Base-by-base conservation (phyloP, 371 early-diverging fungal species). In the Lichtheimia ornata region DNA sequence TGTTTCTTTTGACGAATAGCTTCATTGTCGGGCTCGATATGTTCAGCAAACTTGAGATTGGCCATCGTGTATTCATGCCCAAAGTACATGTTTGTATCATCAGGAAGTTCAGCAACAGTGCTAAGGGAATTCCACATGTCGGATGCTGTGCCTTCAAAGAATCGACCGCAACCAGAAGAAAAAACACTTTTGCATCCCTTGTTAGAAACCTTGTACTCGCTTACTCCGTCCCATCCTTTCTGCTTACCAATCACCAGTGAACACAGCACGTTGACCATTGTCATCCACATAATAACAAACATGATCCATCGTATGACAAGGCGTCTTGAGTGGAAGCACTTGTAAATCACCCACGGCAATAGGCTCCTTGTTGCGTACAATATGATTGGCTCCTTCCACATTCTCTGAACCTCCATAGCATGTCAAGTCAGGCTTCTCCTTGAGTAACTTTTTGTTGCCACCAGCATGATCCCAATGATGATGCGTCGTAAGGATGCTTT, bases 31-130 rank as follows among this genome's bases (percentile, higher is more conserved):
- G 77, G 72, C 40, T 81, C 82, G 4, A 81, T 62, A n/a, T 63
- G 56, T 0, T 62, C 54, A 3, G 79, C 77, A 70, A 81, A 81
- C 30, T 65, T 68, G 25, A 90, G 76, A 58, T 94, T 93, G n/a
- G 77, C 61, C 9, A 62, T 56, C 0, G 96, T 96, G 70, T 96
- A 96, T 72, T 96, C 97, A 65, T 97, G 97, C 1, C 97, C 97
- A 67, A 91, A 92, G 62, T 91, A 97, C 17, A 97, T 92, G 53
- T 83, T 72, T 1, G 97, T 97, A 24, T 90, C 91, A 4, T 81
- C 72, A 0, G 96, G 97, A 28, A 97, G 71, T 0, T 74, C 88
- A 14, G 93, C 73, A 22, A 85, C 76, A 0, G 73, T 74, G 24
- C 81, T 70, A 42, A 97, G 77, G 5, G 92, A 89, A 28, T 79